These are phyloP conservation scores for Suillus cothurnatus DNA, from an alignment of 768 basidiomycete species.

Conservation along the genomic window DNA sequence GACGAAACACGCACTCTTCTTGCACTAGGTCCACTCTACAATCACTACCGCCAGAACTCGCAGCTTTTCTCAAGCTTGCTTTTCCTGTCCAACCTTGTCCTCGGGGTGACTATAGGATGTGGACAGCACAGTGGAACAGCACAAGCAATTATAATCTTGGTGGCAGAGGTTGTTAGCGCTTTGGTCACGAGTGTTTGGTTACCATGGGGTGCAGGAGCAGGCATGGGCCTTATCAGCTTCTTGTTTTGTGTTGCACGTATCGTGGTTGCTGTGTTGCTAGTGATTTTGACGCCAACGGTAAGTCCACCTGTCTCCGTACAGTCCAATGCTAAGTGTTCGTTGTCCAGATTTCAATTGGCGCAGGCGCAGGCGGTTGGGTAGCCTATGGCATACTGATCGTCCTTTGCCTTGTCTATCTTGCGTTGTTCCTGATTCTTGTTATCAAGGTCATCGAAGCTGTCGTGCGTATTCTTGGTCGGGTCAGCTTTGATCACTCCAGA, in stretches of 20 bases:
- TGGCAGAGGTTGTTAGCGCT: constrained; percentile 86
- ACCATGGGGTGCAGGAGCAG: constrained; percentile 95
- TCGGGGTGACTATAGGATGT: constrained; percentile 85
- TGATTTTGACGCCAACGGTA: constrained; percentile 89
- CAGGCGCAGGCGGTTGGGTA: constrained; percentile 87
- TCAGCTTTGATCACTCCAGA: constrained; percentile 83
- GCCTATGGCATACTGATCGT: constrained; percentile 91
- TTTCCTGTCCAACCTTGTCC: constrained; percentile 79
- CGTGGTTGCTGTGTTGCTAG: constrained; percentile 84
- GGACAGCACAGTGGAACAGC: constrained; percentile 90
- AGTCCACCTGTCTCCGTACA: constrained; percentile 29
- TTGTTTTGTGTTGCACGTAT: constrained; percentile 90
- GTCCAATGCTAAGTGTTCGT: constrained; percentile 16
- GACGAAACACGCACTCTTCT: constrained; percentile 93
- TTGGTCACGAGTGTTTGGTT: constrained; percentile 92
- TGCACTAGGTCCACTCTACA: constrained; percentile 89
- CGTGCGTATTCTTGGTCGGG: constrained; percentile 73
- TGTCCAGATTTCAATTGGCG: constrained; percentile 77
- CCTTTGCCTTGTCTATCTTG: constrained; percentile 77
- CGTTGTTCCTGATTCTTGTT: constrained; percentile 78
- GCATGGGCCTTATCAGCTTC: constrained; percentile 96
- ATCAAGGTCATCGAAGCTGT: constrained; percentile 84
- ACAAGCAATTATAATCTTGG: constrained; percentile 87
- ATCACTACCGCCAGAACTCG: constrained; percentile 89
- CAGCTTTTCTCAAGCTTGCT: constrained; percentile 85